These are phyloP conservation scores for Cercospora zeina DNA, from an alignment of 2,329 filamentous ascomycete species.

Conservation along the genomic window DNA sequence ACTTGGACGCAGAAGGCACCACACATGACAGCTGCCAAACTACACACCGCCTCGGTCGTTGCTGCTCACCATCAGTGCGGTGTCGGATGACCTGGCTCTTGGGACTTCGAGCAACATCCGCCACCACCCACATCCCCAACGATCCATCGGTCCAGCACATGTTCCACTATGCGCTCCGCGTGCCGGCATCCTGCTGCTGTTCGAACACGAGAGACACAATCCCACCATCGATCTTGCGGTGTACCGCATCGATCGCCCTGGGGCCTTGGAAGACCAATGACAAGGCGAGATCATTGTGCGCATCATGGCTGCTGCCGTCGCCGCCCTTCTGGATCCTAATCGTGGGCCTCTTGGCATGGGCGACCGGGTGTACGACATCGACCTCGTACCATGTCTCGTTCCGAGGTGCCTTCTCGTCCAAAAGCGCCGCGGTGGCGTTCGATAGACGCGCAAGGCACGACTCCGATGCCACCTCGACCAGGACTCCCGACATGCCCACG, in stretches of 20 bases:
- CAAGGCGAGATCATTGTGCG: constrained; percentile 20
- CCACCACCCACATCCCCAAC: not conserved
- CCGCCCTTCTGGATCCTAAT: constrained; percentile 23
- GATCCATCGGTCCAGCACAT: not conserved
- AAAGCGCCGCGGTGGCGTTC: constrained; percentile 27
- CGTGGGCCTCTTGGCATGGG: constrained; percentile 20
- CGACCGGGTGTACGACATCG: constrained; percentile 20
- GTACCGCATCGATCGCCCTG: constrained; percentile 17
- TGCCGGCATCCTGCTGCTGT: constrained; percentile 4
- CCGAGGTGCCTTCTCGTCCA: constrained; percentile 20
- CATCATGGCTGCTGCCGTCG: not conserved
- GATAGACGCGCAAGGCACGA: constrained; percentile 21
- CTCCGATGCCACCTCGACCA: constrained; percentile 17
- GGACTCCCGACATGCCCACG: constrained; percentile 52
- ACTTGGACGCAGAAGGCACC: not conserved
- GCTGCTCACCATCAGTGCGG: too few relatives aligned
- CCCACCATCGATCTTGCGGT: constrained; percentile 26
- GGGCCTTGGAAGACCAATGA: constrained; percentile 25
- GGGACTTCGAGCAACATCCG: not conserved
- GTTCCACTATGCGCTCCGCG: not conserved
- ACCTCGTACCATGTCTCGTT: constrained; percentile 19
- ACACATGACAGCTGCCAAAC: constrained; percentile 28
- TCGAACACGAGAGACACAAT: constrained; percentile 28
- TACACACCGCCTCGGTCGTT: constrained; percentile 5
- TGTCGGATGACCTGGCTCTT: constrained; percentile 5